A percentile compares a stretch with the other conserved stretches of the same genome.
phyloP scores from a whole-genome alignment of 495 filamentous ascomycete species.

The Venustampulla echinocandica region DNA sequence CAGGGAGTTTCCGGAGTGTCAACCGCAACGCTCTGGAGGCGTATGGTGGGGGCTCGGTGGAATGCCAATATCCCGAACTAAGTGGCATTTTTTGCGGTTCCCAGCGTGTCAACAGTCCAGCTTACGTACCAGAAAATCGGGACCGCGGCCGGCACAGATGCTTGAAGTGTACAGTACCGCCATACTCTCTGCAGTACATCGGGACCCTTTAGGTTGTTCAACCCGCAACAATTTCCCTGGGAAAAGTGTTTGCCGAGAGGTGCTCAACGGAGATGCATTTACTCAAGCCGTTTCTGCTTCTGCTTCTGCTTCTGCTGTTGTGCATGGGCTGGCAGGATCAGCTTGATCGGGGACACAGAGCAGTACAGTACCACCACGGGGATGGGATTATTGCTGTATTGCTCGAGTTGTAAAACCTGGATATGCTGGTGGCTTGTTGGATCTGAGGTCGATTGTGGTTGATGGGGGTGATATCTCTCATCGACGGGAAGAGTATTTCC shows the following conservation, averaged over 20 bases:
- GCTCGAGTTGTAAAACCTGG: neutral
- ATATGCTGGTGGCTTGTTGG: slow-evolving; percentile 5
- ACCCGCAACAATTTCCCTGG: no score
- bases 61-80: neutral
- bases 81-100: neutral
- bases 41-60: neutral
- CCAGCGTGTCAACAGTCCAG: no score
- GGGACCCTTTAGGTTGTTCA: no score
- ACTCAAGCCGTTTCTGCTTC: no score
- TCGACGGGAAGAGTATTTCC: slow-evolving; percentile 19
- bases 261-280: no score
- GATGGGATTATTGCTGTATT: neutral
- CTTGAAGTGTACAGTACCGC: neutral
- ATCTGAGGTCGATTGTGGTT: slow-evolving; percentile 8
- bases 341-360: no score
- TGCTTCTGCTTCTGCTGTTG: no score
- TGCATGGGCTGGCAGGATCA: no score
- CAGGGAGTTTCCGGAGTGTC: slow-evolving; percentile 1
- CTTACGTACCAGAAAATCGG: slow-evolving; percentile 2
- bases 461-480: neutral
- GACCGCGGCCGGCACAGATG: neutral
- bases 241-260: no score
- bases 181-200: no score
- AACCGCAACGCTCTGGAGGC: neutral
- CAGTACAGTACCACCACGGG: no score